phyloP scores from a whole-genome alignment of 2,329 filamentous ascomycete genomes.

The Plectosphaerella cucumerina region DNA sequence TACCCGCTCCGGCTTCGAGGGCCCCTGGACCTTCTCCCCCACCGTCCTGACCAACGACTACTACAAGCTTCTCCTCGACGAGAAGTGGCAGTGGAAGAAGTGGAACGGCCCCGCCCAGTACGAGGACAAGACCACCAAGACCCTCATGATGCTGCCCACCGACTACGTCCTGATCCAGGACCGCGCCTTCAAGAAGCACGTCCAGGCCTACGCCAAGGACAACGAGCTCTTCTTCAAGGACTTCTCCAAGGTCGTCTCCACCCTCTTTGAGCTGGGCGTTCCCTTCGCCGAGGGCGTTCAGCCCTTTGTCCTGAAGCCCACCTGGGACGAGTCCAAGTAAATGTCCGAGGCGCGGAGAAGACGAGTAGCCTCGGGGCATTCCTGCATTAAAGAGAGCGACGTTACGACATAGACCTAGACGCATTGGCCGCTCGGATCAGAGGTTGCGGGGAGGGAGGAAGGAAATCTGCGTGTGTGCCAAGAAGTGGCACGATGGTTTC shows the following conservation, averaged over 20 bases:
- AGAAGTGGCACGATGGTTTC: background rate
- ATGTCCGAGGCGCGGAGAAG: background rate
- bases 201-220: slow-evolving; percentile 88
- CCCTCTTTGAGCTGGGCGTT: slow-evolving; percentile 91
- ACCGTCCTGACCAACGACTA: slow-evolving; percentile 94
- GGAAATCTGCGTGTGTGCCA: too few relatives aligned
- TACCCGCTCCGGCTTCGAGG: slow-evolving; percentile 81
- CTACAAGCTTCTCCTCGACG: slow-evolving; percentile 79
- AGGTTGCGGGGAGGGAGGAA: too few relatives aligned
- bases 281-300: slow-evolving; percentile 69
- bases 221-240: slow-evolving; percentile 91
- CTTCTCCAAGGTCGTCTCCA: slow-evolving; percentile 73
- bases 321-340: slow-evolving; percentile 12
- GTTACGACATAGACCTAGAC: background rate
- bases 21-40: slow-evolving; percentile 89
- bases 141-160: slow-evolving; percentile 94
- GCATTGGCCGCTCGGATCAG: too few relatives aligned
- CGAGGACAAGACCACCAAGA: slow-evolving; percentile 82
- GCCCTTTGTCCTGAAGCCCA: slow-evolving; percentile 62
- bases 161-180: slow-evolving; percentile 86
- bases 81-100: slow-evolving; percentile 91
- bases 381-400: background rate
- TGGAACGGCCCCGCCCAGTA: slow-evolving; percentile 87
- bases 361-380: background rate
- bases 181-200: slow-evolving; percentile 75